A percentile compares a stretch with the other conserved stretches of the same genome.
phyloP scores from a whole-genome alignment of 768 basidiomycete genomes.

The Tephrocybe sp. region DNA sequence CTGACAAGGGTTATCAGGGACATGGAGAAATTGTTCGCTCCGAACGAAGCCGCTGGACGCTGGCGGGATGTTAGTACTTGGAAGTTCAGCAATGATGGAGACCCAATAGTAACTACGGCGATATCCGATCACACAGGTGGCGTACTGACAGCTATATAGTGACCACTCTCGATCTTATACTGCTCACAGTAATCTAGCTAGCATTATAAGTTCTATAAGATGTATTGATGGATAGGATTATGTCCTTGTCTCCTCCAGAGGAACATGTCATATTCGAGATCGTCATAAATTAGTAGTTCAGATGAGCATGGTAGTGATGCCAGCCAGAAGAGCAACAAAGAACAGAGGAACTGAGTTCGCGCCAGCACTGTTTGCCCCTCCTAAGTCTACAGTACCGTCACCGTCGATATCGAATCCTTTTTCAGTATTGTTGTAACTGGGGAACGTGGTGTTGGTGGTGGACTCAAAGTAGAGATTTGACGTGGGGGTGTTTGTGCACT shows the following conservation, averaged over 20 bases:
- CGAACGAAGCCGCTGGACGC: slow-evolving; percentile 1
- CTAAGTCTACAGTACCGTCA: slow-evolving; percentile 33
- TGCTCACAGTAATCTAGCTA: too few relatives aligned
- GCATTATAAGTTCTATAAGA: too few relatives aligned
- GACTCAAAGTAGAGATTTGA: slow-evolving; percentile 84
- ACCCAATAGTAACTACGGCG: slow-evolving; percentile 18
- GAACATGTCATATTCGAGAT: slow-evolving; percentile 12
- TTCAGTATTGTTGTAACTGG: slow-evolving; percentile 41
- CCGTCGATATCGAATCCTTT: slow-evolving; percentile 38
- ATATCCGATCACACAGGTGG: slow-evolving; percentile 18
- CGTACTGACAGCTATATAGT: background rate
- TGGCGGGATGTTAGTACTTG: slow-evolving; percentile 3
- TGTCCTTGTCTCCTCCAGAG: slow-evolving; percentile 13
- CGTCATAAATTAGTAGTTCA: slow-evolving; percentile 17
- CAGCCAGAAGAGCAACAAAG: slow-evolving; percentile 9
- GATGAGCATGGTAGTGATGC: slow-evolving; percentile 10
- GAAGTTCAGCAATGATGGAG: background rate
- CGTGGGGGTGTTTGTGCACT: slow-evolving; percentile 66
- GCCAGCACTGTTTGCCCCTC: slow-evolving; percentile 4
- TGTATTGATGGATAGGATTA: background rate
- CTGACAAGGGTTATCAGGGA: slow-evolving; percentile 43
- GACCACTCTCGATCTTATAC: slow-evolving; percentile 3
- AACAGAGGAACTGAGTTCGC: slow-evolving; percentile 13
- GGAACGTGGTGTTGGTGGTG: slow-evolving; percentile 69
- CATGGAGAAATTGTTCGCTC: slow-evolving; percentile 24